A percentile compares a stretch with the other conserved stretches of the same genome.
Conservation (phyloP, 805 yeast species). For the Nakazawaea wickerhamii region DNA sequence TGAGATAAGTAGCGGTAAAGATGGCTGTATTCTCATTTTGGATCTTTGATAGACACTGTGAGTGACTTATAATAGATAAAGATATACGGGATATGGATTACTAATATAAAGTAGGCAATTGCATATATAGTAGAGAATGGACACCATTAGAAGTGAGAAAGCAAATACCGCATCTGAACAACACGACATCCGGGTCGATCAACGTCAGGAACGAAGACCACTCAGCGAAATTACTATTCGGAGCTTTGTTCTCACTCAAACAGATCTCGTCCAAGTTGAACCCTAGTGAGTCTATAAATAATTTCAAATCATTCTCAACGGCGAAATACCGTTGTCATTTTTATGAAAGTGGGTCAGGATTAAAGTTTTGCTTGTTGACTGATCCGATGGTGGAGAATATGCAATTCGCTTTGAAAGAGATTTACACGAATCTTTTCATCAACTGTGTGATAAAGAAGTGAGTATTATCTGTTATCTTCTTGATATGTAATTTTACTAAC, state of each 20-base stretch:
- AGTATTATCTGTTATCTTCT: slow-evolving; percentile 20
- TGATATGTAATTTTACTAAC: slow-evolving; percentile 4
- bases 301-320: slow-evolving; percentile 56
- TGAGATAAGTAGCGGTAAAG: neutral
- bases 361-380: slow-evolving; percentile 69
- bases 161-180: slow-evolving; percentile 9
- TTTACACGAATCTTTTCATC: slow-evolving; percentile 56
- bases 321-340: slow-evolving; percentile 75
- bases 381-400: slow-evolving; percentile 56
- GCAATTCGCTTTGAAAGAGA: slow-evolving; percentile 47
- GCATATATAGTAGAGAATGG: slow-evolving; percentile 80
- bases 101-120: slow-evolving; percentile 39
- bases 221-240: slow-evolving; percentile 76
- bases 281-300: slow-evolving; percentile 24
- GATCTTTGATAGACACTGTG: slow-evolving; percentile 88
- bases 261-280: slow-evolving; percentile 60
- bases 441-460: slow-evolving; percentile 56
- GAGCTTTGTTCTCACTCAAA: slow-evolving; percentile 73
- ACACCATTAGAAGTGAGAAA: slow-evolving; percentile 7
- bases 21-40: slow-evolving; percentile 81
- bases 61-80: slow-evolving; percentile 18
- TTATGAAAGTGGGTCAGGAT: slow-evolving; percentile 71
- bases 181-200: slow-evolving; percentile 25
- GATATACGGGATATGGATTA: neutral
- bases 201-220: slow-evolving; percentile 61